These are phyloP conservation scores for Diaporthe citriasiana DNA, from an alignment of 2,329 filamentous ascomycete species.

Conservation along the genomic window DNA sequence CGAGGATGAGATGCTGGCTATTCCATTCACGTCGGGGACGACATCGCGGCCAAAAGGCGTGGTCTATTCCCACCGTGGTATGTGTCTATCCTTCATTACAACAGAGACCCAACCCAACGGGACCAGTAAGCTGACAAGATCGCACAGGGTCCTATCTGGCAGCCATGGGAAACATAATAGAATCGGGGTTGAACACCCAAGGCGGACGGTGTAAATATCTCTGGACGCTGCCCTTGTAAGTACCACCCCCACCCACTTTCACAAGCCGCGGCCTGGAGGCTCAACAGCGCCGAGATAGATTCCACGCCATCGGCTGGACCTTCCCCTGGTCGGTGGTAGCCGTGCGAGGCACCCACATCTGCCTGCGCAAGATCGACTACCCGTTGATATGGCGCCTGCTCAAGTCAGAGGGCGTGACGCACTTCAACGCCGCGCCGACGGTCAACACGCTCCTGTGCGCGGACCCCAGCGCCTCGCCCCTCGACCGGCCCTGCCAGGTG, in stretches of 20 bases:
- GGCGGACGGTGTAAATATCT: constrained; percentile 82
- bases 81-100: constrained; percentile 64
- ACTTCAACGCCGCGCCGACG: constrained; percentile 96
- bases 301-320: constrained; percentile 83
- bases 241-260: constrained; percentile 52
- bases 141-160: constrained; percentile 67
- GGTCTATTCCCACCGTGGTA: constrained; percentile 89
- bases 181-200: constrained; percentile 84
- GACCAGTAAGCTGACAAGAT: neutral
- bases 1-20: constrained; percentile 86
- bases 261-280: neutral
- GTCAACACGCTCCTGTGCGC: constrained; percentile 95
- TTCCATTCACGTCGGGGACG: constrained; percentile 95
- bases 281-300: constrained; percentile 55
- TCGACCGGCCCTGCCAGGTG: constrained; percentile 82
- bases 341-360: constrained; percentile 94
- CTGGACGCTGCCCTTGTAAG: constrained; percentile 94
- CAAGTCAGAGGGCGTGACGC: constrained; percentile 88
- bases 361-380: constrained; percentile 95
- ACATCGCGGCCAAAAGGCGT: constrained; percentile 94
- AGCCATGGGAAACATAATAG: constrained; percentile 86
- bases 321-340: constrained; percentile 95
- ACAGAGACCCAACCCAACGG: neutral
- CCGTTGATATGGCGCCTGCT: constrained; percentile 90
- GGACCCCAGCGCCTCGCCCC: constrained; percentile 77